Evolutionary conservation across 345 rosid genomes (phyloP), one percentile per base, ranked within the genome.

Genomic region (Noccaea caerulescens): DNA sequence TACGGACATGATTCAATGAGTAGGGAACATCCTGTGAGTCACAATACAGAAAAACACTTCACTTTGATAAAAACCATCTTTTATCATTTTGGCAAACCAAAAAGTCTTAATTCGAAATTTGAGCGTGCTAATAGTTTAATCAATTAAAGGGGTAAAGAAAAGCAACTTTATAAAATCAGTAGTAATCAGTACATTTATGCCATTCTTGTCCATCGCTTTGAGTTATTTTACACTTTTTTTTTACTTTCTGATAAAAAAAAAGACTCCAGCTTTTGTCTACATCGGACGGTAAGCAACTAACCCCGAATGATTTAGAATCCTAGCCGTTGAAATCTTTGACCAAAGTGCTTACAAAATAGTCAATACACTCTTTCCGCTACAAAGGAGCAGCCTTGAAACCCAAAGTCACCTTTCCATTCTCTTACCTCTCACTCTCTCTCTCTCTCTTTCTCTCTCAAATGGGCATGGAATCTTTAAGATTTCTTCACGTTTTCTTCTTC

Each of bases 381-480:
- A 83, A 84, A 66, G 80, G 66, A 61, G 50, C 44, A 50, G 66
- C 43, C 66, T 73, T 68, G 71, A 76, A 68, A 82, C 63, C 60
- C 81, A 60, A 77, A 68, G 61, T 18, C 46, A 18, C 46, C 59
- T 74, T 68, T 43, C 54, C 68, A 55, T 61, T 71, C 33, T 23
- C 43, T 63, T 8, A 14, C 58, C 44, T 52, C 59, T 52, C 69
- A 49, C 46, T 49, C 68, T 58, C 65, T 81, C 77, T 59, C 68
- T 41, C 70, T 76, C 54, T 18, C 3, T 13, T 16, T 10, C 43
- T 49, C 52, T 13, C 43, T 49, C 52, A 45, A 76, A 38, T 88
- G 7, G 66, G 52, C 71, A 87, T 90, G 97, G 96, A 72, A 77
- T 59, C 64, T 20, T 42, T 37, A 75, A 86, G 79, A 76, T 82